Evolutionary conservation across 2,329 filamentous ascomycete species (phyloP).

Genomic region (Tolypocladium pustulatum): DNA sequence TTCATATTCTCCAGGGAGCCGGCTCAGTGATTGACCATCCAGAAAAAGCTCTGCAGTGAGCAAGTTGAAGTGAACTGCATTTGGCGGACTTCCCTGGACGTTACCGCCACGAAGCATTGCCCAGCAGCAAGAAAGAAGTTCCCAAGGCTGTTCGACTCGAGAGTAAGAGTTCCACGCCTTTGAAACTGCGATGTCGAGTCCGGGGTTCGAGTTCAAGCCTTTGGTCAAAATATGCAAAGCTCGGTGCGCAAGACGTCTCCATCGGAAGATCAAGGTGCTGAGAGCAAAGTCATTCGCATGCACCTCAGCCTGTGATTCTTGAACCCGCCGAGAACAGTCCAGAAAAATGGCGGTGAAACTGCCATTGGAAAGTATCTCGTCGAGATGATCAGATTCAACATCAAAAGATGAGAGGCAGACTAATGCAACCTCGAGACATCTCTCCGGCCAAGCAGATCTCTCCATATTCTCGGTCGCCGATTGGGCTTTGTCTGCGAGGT

Average conservation of each 20-base stretch:
- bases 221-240: background rate
- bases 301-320: background rate
- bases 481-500: background rate
- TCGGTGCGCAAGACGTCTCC: background rate
- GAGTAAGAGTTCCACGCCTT: background rate
- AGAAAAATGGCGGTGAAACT: background rate
- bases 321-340: background rate
- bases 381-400: background rate
- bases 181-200: background rate
- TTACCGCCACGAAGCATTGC: background rate
- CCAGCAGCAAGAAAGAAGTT: background rate
- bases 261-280: background rate
- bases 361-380: background rate
- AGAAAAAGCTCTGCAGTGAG: constrained; percentile 41
- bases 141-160: background rate
- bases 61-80: constrained; percentile 34
- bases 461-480: background rate
- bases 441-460: background rate
- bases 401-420: constrained; percentile 3
- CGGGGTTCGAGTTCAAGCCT: background rate
- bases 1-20: constrained; percentile 35
- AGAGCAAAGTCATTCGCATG: background rate
- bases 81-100: background rate
- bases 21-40: constrained; percentile 35
- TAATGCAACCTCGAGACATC: background rate